Evolutionary conservation across 2,329 filamentous ascomycete genomes (phyloP).

Genomic region (Knoxdaviesia capensis): DNA sequence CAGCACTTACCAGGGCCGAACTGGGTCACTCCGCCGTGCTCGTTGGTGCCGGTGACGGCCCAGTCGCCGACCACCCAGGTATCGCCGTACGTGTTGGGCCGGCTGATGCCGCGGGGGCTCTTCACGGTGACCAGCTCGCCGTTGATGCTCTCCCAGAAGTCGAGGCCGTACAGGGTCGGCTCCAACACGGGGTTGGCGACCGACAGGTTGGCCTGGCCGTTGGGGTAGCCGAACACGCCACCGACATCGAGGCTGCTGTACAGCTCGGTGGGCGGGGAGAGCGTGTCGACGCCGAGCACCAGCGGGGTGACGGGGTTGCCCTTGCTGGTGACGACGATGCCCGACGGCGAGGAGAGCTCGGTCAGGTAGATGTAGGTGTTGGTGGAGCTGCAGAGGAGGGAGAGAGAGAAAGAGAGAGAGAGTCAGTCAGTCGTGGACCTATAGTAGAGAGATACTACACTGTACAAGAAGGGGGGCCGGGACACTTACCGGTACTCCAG

Average conservation of each 20-base stretch:
- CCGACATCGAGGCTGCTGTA: constrained; percentile 43
- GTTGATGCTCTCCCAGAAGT: constrained; percentile 53
- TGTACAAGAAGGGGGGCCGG: background rate
- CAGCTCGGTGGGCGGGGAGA: constrained; percentile 36
- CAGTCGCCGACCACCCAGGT: constrained; percentile 50
- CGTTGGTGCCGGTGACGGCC: constrained; percentile 40
- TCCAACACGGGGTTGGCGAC: constrained; percentile 37
- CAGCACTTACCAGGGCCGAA: constrained; percentile 23
- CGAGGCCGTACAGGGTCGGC: constrained; percentile 41
- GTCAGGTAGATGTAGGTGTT: constrained; percentile 41
- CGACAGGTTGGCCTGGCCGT: constrained; percentile 37
- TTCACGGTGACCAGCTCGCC: constrained; percentile 48
- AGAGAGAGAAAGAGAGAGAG: no score
- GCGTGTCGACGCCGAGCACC: constrained; percentile 36
- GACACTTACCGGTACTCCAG: constrained; percentile 28
- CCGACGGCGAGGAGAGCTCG: constrained; percentile 34
- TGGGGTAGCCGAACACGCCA: constrained; percentile 44
- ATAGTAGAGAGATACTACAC: background rate
- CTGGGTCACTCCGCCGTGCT: constrained; percentile 43
- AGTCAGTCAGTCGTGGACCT: constrained; percentile 2
- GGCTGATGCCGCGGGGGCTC: constrained; percentile 32
- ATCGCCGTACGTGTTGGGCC: constrained; percentile 45
- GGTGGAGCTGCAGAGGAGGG: constrained; percentile 20
- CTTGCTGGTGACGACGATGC: constrained; percentile 30
- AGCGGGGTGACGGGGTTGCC: constrained; percentile 34